phyloP scores from a whole-genome alignment of 352 stramenopile genomes.

The Pythium biforme region DNA sequence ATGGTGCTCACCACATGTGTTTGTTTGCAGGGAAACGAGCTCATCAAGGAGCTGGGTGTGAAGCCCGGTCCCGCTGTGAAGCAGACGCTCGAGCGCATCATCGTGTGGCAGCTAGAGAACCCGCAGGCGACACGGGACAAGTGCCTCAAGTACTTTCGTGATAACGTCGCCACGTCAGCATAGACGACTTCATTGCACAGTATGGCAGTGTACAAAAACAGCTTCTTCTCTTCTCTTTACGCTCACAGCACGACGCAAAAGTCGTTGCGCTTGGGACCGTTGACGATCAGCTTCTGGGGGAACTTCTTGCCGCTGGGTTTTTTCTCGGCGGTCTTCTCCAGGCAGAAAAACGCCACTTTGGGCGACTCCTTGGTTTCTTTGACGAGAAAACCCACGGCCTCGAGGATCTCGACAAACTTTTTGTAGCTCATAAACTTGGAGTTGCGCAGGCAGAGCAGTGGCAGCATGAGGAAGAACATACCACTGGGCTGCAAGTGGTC shows the following conservation, averaged over 20 bases:
- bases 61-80: conserved; percentile 64
- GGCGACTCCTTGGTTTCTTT: conserved; percentile 74
- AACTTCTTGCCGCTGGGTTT: conserved; percentile 27
- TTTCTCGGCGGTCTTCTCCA: conserved; percentile 43
- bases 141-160: conserved; percentile 46
- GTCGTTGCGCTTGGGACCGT: conserved; percentile 59
- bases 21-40: conserved; percentile 52
- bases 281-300: conserved; percentile 44
- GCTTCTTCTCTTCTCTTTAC: conserved; percentile 18
- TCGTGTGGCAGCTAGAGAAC: conserved; percentile 61
- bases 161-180: background rate
- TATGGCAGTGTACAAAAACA: background rate
- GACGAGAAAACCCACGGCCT: conserved; percentile 64
- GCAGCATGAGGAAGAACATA: conserved; percentile 75
- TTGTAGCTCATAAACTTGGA: conserved; percentile 76
- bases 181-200: background rate
- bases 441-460: conserved; percentile 70
- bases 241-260: conserved; percentile 62
- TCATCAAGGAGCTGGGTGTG: conserved; percentile 57
- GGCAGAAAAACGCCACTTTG: conserved; percentile 82
- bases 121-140: conserved; percentile 54
- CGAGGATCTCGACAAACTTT: conserved; percentile 65
- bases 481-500: conserved; percentile 52
- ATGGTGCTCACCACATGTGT: background rate
- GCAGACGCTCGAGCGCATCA: conserved; percentile 48